Evolutionary conservation across 768 basidiomycete species (phyloP).

Genomic region (Chiua virens): DNA sequence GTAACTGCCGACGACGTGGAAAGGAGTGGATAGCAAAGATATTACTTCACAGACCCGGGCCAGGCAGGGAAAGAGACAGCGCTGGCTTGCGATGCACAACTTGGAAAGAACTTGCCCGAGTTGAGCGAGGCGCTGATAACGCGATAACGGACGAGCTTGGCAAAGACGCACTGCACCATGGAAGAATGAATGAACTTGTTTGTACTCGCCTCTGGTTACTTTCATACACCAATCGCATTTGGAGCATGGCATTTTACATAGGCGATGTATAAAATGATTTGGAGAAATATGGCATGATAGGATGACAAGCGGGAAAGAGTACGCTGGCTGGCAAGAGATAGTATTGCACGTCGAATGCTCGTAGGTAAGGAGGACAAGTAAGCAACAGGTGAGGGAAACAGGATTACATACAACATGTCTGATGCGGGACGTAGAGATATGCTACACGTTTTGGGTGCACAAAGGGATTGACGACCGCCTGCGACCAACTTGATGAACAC

Average conservation of each 20-base stretch:
- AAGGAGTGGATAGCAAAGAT: conserved; percentile 21
- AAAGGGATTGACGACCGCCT: conserved; percentile 6
- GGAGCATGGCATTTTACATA: neutral
- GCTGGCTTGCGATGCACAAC: conserved; percentile 23
- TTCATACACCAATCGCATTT: conserved; percentile 1
- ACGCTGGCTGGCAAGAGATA: too few species aligned
- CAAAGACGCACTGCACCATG: conserved; percentile 16
- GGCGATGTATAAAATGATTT: neutral
- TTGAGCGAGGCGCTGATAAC: too few species aligned
- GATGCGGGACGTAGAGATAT: conserved; percentile 10
- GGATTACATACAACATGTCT: conserved; percentile 17
- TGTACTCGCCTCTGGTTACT: neutral
- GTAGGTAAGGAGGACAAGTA: neutral
- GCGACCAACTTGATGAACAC: conserved; percentile 10
- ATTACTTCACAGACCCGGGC: conserved; percentile 16
- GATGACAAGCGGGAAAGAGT: neutral
- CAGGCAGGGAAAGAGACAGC: conserved; percentile 19
- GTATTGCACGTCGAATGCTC: neutral
- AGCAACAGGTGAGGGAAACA: neutral
- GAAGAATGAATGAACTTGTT: conserved; percentile 9
- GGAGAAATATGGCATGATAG: neutral
- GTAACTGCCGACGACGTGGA: conserved; percentile 19
- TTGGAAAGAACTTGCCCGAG: conserved; percentile 29
- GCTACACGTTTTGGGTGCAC: conserved; percentile 24
- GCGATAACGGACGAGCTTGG: too few species aligned